Evolutionary conservation across 768 basidiomycete species (phyloP), one percentile per base, ranked within the genome.

Genomic region (Suillus plorans): DNA sequence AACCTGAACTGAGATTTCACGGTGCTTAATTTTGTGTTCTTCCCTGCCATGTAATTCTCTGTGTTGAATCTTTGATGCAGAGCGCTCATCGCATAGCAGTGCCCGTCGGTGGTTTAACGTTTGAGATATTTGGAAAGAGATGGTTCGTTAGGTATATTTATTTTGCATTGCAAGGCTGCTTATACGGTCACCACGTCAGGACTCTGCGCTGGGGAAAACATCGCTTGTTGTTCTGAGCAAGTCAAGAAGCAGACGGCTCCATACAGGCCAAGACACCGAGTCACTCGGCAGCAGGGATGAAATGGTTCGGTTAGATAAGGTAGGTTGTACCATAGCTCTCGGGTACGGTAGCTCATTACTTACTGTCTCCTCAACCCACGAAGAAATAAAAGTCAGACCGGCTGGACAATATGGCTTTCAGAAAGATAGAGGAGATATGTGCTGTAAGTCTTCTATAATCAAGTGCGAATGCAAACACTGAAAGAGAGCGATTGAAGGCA

Each of bases 341-440:
- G 39, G 57, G 14, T 25, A 28, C 16, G 18, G 41, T 52, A 77
- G 74, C 68, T 77, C 28, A 68, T 80, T 78, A 66, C 74, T 16
- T 47, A 42, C 28, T 13, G 50, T 56, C 36, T 31, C 16, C 12
- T 39, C 61, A 91, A 89, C 82, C 91, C 20, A 91, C 99, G 61
- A 97, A 98, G 82, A 97, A 97, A 76, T 95, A 95, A 2, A 94
- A 95, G 76, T 90, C 94, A 2, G 97, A 98, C 63, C 99, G 97
- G 97, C 79, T 99, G 7, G 96, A 99, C 73, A 90, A 91, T 66
- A 78, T 97, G 78, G 89, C 92, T 6, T 99, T 97, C 79, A 81
- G 96, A 56, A 94, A 91, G 80, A 97, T 99, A 83, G 95, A 95
- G 68, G 91, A 95, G 74, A 89, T 96, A 31, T 96, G 98, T 73